A percentile compares a stretch with the other conserved stretches of the same genome.
These are phyloP conservation scores for Fusarium transvaalense DNA, from an alignment of 2,329 filamentous ascomycete species.

Conservation along the genomic window DNA sequence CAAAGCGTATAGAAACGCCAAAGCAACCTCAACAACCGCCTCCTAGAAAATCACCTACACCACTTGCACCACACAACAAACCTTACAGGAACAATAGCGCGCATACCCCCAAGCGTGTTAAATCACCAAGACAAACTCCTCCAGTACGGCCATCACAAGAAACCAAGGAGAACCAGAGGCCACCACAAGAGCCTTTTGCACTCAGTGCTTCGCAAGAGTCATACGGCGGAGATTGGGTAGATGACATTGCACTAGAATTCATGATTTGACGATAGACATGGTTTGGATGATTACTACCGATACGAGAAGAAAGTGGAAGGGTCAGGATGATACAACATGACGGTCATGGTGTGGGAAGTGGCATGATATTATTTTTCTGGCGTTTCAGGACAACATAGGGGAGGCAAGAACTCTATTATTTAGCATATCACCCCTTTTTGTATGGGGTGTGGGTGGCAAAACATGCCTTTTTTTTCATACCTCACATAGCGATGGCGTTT, in stretches of 20 bases:
- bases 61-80: constrained; percentile 2
- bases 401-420: neutral
- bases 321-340: neutral
- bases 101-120: neutral
- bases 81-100: neutral
- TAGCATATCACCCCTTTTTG: constrained; percentile 11
- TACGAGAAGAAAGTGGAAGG: neutral
- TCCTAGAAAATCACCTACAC: neutral
- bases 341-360: neutral
- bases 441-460: constrained; percentile 15
- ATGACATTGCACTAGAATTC: constrained; percentile 53
- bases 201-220: constrained; percentile 54
- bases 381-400: constrained; percentile 13
- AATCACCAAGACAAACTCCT: constrained; percentile 3
- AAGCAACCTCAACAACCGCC: constrained; percentile 4
- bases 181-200: constrained; percentile 15
- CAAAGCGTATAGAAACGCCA: neutral
- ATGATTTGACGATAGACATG: constrained; percentile 43
- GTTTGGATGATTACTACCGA: constrained; percentile 20
- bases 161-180: constrained; percentile 47
- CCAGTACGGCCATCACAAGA: neutral
- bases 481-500: constrained; percentile 38
- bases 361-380: constrained; percentile 2
- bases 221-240: constrained; percentile 56
- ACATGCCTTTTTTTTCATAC: constrained; percentile 19